phyloP scores from a whole-genome alignment of 305 asterid species.

The Fraxinus xanthoxyloides region DNA sequence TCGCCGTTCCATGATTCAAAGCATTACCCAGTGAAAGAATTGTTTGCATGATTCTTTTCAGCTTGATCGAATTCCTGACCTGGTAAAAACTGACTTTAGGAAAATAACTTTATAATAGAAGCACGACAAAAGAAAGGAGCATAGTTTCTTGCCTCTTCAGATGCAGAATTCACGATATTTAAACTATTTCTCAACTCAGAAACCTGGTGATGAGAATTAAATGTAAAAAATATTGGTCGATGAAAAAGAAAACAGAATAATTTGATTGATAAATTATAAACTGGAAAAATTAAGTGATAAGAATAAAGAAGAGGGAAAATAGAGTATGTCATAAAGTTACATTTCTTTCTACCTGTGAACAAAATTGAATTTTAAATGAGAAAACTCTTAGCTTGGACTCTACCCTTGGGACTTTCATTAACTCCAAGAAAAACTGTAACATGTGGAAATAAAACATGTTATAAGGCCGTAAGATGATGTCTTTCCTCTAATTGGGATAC shows the following conservation, averaged over 20 bases:
- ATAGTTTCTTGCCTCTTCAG: slow-evolving; percentile 67
- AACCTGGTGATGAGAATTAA: slow-evolving; percentile 42
- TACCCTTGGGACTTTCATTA: slow-evolving; percentile 83
- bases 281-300: slow-evolving; percentile 13
- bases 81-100: slow-evolving; percentile 38
- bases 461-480: background rate
- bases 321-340: slow-evolving; percentile 3
- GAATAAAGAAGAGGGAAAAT: slow-evolving; percentile 1
- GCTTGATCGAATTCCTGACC: slow-evolving; percentile 74
- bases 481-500: background rate
- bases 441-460: slow-evolving; percentile 5
- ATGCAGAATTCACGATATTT: slow-evolving; percentile 60
- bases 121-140: slow-evolving; percentile 10
- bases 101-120: slow-evolving; percentile 1
- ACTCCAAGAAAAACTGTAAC: slow-evolving; percentile 78
- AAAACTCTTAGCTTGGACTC: slow-evolving; percentile 79
- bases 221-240: background rate
- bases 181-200: slow-evolving; percentile 59
- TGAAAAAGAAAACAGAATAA: background rate
- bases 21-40: slow-evolving; percentile 88
- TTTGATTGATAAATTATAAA: slow-evolving; percentile 1
- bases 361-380: slow-evolving; percentile 69
- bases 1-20: slow-evolving; percentile 86
- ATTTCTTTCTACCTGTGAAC: slow-evolving; percentile 53
- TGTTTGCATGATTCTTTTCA: slow-evolving; percentile 80